Evolutionary conservation across 164 flowering plant species (phyloP).

Genomic region (Vitis labrusca): DNA sequence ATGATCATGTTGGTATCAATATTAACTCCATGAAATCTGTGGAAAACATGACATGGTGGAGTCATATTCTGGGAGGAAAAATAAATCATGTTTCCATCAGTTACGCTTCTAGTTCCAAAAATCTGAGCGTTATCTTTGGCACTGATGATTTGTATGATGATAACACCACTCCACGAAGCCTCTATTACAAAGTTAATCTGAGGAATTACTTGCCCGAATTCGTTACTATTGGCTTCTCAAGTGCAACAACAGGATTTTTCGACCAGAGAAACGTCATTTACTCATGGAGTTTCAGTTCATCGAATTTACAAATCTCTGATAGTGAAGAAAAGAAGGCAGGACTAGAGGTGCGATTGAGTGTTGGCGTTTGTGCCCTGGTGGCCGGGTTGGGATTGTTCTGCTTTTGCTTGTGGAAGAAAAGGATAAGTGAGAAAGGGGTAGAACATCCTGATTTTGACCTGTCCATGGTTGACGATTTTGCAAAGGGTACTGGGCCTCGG

Average conservation of each 20-base stretch:
- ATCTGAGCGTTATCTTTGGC: conserved; percentile 4
- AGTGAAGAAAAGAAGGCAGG: too few relatives aligned
- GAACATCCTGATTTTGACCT: too few relatives aligned
- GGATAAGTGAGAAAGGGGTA: too few relatives aligned
- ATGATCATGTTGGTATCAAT: conserved; percentile 16
- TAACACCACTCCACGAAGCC: conserved; percentile 1
- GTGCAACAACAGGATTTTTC: neutral
- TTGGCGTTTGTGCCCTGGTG: too few relatives aligned
- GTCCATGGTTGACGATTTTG: too few relatives aligned
- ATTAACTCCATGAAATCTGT: conserved; percentile 9
- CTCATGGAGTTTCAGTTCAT: conserved; percentile 14
- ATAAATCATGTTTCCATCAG: conserved; percentile 3
- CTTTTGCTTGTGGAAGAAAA: too few relatives aligned
- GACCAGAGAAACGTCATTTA: neutral
- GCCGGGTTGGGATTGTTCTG: too few relatives aligned
- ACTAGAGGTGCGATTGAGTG: too few relatives aligned
- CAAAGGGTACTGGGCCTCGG: too few relatives aligned
- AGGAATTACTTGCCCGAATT: conserved; percentile 11
- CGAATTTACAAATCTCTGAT: conserved; percentile 8
- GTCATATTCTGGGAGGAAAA: conserved; percentile 5
- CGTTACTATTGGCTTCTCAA: conserved; percentile 18
- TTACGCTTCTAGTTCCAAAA: conserved; percentile 4
- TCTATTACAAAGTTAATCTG: conserved; percentile 23
- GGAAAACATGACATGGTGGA: conserved; percentile 1
- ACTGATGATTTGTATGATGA: neutral